phyloP scores from a whole-genome alignment of 805 yeast species.

The Kodamaea laetipori region DNA sequence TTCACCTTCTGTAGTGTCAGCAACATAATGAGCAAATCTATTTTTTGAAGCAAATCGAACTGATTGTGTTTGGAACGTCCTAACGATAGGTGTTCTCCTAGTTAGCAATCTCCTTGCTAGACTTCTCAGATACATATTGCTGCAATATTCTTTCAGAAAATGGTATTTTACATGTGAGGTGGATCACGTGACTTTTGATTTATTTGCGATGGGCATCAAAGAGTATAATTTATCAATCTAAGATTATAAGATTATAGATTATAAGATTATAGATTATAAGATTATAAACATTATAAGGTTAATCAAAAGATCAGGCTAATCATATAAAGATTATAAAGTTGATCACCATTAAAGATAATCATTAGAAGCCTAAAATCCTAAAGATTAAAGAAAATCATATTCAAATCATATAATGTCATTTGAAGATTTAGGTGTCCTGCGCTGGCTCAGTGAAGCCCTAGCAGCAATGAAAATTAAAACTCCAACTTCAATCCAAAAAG shows the following conservation, averaged over 20 bases:
- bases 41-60: slow-evolving; percentile 8
- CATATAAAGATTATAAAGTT: too few species aligned
- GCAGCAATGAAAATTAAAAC: slow-evolving; percentile 75
- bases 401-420: slow-evolving; percentile 44
- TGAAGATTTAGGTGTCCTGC: slow-evolving; percentile 70
- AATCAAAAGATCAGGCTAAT: too few species aligned
- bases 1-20: slow-evolving; percentile 5
- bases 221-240: not conserved
- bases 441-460: slow-evolving; percentile 84
- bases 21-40: slow-evolving; percentile 12
- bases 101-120: not conserved
- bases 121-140: too few species aligned
- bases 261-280: too few species aligned
- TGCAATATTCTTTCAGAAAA: too few species aligned
- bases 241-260: too few species aligned
- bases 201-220: slow-evolving; percentile 5
- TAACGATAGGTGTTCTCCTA: not conserved
- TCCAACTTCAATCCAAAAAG: slow-evolving; percentile 86
- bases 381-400: not conserved
- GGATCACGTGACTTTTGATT: not conserved
- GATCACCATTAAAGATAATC: too few species aligned
- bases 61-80: not conserved
- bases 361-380: too few species aligned
- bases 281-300: too few species aligned
- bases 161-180: too few species aligned